Evolutionary conservation across 2,329 filamentous ascomycete genomes (phyloP).

Genomic region (Trichoderma polysporum): DNA sequence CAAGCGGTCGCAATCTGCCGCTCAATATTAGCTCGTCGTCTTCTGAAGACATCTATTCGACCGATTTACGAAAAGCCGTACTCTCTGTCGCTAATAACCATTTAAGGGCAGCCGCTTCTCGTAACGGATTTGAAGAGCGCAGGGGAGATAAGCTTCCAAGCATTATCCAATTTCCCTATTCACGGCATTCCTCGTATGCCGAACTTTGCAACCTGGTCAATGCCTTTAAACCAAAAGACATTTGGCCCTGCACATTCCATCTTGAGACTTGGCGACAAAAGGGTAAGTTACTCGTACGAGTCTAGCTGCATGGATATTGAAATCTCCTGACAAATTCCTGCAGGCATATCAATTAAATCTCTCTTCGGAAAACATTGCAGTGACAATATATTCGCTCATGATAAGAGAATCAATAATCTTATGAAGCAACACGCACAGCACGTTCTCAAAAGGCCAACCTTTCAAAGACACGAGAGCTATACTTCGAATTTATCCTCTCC

Average conservation of each 20-base stretch:
- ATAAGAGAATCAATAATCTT: slow-evolving; percentile 54
- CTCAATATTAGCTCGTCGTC: slow-evolving; percentile 28
- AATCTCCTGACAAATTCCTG: not conserved
- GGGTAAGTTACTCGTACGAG: slow-evolving; percentile 29
- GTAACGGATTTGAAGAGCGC: not conserved
- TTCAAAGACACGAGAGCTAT: not conserved
- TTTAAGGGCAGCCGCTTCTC: not conserved
- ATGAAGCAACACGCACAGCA: not conserved
- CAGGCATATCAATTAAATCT: slow-evolving; percentile 58
- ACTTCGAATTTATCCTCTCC: not conserved
- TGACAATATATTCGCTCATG: slow-evolving; percentile 61
- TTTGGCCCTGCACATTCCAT: slow-evolving; percentile 80
- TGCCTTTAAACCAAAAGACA: slow-evolving; percentile 68
- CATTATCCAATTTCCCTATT: slow-evolving; percentile 71
- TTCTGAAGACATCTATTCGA: slow-evolving; percentile 24
- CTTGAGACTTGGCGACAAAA: slow-evolving; percentile 59
- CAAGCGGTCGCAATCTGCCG: slow-evolving; percentile 29
- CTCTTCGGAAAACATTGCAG: slow-evolving; percentile 74
- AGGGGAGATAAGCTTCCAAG: slow-evolving; percentile 34
- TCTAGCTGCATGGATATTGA: not conserved
- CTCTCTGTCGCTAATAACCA: not conserved
- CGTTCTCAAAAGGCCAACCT: not conserved
- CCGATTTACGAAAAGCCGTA: not conserved
- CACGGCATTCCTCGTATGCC: slow-evolving; percentile 81
- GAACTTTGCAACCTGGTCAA: slow-evolving; percentile 73